Evolutionary conservation across 257 asterid species (phyloP).

Genomic region (Fraxinus pennsylvanica): DNA sequence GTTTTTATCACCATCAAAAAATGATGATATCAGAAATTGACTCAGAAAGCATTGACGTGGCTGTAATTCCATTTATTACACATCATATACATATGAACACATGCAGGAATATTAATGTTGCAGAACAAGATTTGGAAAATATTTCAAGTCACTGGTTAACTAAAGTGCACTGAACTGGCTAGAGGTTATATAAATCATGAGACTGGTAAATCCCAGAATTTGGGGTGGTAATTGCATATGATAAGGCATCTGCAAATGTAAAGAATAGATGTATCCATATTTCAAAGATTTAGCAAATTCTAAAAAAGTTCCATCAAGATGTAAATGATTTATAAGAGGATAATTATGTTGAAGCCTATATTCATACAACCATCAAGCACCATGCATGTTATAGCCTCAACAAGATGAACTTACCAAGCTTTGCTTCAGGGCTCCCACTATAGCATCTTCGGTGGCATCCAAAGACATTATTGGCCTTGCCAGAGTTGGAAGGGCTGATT

Average conservation of each 20-base stretch:
- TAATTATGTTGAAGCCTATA: background rate
- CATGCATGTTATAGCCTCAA: constrained; percentile 25
- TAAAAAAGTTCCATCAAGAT: background rate
- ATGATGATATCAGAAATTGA: background rate
- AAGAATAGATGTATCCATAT: background rate
- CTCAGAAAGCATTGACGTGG: background rate
- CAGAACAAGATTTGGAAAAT: background rate
- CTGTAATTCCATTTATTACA: background rate
- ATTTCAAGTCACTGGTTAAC: background rate
- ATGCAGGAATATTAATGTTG: background rate
- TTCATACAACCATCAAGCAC: constrained; percentile 4
- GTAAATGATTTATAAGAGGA: background rate
- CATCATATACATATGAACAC: background rate
- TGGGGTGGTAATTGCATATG: background rate
- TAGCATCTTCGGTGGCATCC: constrained; percentile 92
- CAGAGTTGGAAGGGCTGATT: constrained; percentile 89
- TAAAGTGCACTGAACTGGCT: background rate
- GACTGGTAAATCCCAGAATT: background rate
- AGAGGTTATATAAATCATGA: background rate
- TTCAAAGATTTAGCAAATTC: background rate
- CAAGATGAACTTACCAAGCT: constrained; percentile 65
- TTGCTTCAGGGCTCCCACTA: constrained; percentile 87
- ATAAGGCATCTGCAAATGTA: background rate
- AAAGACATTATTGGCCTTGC: constrained; percentile 95
- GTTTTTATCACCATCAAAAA: constrained; percentile 12